Evolutionary conservation across 257 asterid genomes (phyloP).

Genomic region (Coffea canephora): DNA sequence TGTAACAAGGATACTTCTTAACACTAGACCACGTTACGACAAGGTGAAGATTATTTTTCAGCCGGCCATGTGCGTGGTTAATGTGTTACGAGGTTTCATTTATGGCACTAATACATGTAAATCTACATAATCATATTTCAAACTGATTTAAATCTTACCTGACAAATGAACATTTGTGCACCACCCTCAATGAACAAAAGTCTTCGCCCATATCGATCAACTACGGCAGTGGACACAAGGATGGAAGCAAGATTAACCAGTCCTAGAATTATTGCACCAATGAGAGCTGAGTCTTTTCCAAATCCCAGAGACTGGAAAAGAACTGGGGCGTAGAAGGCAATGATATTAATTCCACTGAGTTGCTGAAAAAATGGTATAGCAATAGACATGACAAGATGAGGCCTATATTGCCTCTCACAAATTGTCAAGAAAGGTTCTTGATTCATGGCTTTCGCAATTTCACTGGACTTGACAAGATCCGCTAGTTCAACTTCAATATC

Average conservation of each 20-base stretch:
- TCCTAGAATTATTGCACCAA: slow-evolving; percentile 21
- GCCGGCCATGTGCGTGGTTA: too few relatives aligned
- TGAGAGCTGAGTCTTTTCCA: slow-evolving; percentile 13
- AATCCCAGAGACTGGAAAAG: slow-evolving; percentile 17
- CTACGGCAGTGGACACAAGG: slow-evolving; percentile 13
- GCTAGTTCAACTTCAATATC: slow-evolving; percentile 8
- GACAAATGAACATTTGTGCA: slow-evolving; percentile 12
- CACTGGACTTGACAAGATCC: background rate
- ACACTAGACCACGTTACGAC: too few relatives aligned
- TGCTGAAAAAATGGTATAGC: slow-evolving; percentile 21
- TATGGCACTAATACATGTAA: background rate
- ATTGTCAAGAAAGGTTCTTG: slow-evolving; percentile 4
- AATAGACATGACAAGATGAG: slow-evolving; percentile 23
- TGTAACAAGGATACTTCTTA: too few relatives aligned
- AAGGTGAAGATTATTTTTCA: too few relatives aligned
- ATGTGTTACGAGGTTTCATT: background rate
- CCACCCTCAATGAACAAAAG: slow-evolving; percentile 18
- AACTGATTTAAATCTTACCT: background rate
- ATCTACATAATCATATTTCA: background rate
- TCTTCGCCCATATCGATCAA: slow-evolving; percentile 19
- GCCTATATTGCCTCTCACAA: slow-evolving; percentile 15
- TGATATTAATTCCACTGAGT: slow-evolving; percentile 16
- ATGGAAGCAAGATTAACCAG: slow-evolving; percentile 12
- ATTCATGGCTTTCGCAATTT: slow-evolving; percentile 1
- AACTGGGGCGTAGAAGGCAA: slow-evolving; percentile 18